phyloP scores from a whole-genome alignment of 305 asterid species.

The Ajuga reptans region DNA sequence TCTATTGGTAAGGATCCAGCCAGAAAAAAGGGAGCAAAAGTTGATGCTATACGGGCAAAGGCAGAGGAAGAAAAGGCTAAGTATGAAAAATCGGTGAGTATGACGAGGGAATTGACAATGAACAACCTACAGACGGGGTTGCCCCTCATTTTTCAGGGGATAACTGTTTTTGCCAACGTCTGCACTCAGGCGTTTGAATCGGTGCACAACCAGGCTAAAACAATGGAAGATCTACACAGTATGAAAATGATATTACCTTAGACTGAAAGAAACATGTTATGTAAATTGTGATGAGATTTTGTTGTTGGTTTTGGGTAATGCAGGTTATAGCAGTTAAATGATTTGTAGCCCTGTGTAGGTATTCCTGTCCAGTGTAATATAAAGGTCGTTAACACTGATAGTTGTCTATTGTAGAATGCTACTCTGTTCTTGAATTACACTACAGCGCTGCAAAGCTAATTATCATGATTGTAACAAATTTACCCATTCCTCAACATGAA shows the following conservation, averaged over 20 bases:
- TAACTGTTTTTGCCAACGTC: conserved; percentile 74
- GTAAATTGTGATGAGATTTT: background rate
- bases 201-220: conserved; percentile 59
- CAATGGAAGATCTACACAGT: conserved; percentile 34
- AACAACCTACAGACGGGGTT: conserved; percentile 74
- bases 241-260: conserved; percentile 61
- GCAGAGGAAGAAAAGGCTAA: conserved; percentile 79
- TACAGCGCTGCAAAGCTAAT: no score
- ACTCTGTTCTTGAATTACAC: no score
- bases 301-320: background rate
- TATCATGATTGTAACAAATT: no score
- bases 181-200: conserved; percentile 65
- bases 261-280: background rate
- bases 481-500: background rate
- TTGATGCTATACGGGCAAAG: conserved; percentile 42
- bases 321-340: background rate
- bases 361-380: background rate
- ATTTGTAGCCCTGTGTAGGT: background rate
- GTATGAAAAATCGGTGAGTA: conserved; percentile 57
- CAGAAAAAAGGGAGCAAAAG: conserved; percentile 50
- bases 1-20: conserved; percentile 43
- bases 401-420: no score
- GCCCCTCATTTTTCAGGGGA: conserved; percentile 72
- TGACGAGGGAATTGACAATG: conserved; percentile 69
- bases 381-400: no score